Percentiles rank a stretch among this genome's conserved stretches.
Evolutionary conservation across 2,329 filamentous ascomycete genomes (phyloP).

Genomic region (Arachnomyces sp.): DNA sequence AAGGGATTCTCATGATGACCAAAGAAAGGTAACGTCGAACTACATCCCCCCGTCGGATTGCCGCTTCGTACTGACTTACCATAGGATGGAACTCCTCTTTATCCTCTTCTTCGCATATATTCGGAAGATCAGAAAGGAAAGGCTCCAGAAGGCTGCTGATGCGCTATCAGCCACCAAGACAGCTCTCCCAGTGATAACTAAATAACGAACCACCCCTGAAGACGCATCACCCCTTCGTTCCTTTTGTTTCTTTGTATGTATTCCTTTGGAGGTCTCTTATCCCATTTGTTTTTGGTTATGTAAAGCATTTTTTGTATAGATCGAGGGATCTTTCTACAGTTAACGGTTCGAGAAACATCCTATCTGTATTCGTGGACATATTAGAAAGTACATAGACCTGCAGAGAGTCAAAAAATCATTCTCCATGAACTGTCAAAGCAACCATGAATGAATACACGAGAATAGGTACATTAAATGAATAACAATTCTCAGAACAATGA

Average conservation of each 20-base stretch:
- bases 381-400: too few species aligned
- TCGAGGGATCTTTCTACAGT: too few species aligned
- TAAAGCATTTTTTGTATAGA: too few species aligned
- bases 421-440: too few species aligned
- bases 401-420: too few species aligned
- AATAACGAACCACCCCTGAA: conserved; percentile 26
- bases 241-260: conserved; percentile 7
- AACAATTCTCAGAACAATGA: too few species aligned
- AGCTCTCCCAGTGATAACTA: conserved; percentile 39
- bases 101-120: conserved; percentile 78
- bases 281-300: conserved; percentile 7
- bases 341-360: too few species aligned
- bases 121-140: conserved; percentile 58
- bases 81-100: conserved; percentile 78
- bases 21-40: conserved; percentile 67
- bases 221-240: conserved; percentile 2
- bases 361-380: too few species aligned
- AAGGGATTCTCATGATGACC: conserved; percentile 97
- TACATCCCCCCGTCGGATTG: background rate
- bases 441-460: too few species aligned
- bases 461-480: too few species aligned
- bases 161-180: conserved; percentile 54
- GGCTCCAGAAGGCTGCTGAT: conserved; percentile 59
- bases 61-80: conserved; percentile 8
- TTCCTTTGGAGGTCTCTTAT: conserved; percentile 1